phyloP scores from a whole-genome alignment of 441 rosid genomes.

The Adansonia rubrostipa region DNA sequence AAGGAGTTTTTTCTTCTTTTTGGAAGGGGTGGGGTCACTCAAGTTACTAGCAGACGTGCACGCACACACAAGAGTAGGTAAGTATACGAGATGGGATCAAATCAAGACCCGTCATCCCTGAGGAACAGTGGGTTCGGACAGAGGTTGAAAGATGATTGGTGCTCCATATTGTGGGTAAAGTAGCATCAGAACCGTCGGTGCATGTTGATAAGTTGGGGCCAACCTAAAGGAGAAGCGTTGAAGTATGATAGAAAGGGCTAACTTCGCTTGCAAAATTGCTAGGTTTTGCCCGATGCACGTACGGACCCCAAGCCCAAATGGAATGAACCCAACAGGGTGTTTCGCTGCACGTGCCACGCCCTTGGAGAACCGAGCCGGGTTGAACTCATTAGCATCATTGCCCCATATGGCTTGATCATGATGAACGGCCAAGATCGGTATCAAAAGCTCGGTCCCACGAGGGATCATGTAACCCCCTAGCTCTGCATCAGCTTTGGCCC shows the following conservation, averaged over 20 bases:
- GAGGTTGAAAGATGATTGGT: slow-evolving; percentile 64
- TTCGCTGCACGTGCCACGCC: slow-evolving; percentile 79
- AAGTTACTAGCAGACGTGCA: slow-evolving; percentile 26
- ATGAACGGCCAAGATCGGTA: slow-evolving; percentile 88
- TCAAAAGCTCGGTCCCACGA: slow-evolving; percentile 78
- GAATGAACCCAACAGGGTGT: slow-evolving; percentile 76
- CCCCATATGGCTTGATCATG: slow-evolving; percentile 95
- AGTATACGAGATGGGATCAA: background rate
- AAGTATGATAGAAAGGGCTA: slow-evolving; percentile 66
- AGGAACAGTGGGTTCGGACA: slow-evolving; percentile 16
- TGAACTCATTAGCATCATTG: slow-evolving; percentile 80
- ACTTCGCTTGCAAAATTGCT: slow-evolving; percentile 82
- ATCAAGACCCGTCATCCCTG: slow-evolving; percentile 25
- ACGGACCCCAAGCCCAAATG: slow-evolving; percentile 84
- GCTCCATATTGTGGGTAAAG: slow-evolving; percentile 96
- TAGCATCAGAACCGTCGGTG: slow-evolving; percentile 91
- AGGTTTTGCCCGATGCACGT: slow-evolving; percentile 91
- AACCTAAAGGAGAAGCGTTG: slow-evolving; percentile 78
- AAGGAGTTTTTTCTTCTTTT: background rate
- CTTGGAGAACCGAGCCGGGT: slow-evolving; percentile 71
- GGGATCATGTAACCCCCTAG: slow-evolving; percentile 85
- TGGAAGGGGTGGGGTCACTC: background rate
- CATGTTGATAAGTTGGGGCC: slow-evolving; percentile 83
- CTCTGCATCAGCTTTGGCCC: slow-evolving; percentile 67
- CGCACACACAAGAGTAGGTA: slow-evolving; percentile 11